Evolutionary conservation across 345 rosid species (phyloP).

Genomic region (Citrus cavaleriei): DNA sequence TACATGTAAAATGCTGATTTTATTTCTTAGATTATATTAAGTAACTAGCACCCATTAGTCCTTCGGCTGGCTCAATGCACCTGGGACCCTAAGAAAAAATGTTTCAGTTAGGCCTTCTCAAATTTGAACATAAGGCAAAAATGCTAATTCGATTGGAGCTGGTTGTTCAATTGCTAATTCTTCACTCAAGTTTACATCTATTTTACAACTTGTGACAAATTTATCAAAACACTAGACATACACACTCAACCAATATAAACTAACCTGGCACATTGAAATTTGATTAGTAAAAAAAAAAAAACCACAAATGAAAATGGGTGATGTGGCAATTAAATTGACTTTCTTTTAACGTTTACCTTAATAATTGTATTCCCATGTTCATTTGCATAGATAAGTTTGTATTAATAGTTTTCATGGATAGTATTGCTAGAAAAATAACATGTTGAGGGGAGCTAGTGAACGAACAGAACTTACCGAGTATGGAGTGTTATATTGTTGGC

Average conservation of each 20-base stretch:
- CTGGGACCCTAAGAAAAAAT: background rate
- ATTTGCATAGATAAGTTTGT: background rate
- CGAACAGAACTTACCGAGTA: slow-evolving; percentile 58
- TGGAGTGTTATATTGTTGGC: slow-evolving; percentile 95
- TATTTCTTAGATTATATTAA: background rate
- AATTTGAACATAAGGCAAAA: background rate
- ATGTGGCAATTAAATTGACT: background rate
- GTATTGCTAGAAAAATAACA: background rate
- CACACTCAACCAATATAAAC: background rate
- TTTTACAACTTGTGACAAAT: too few relatives aligned
- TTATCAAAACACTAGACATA: background rate
- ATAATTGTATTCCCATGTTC: background rate
- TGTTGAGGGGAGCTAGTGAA: background rate
- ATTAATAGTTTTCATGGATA: background rate
- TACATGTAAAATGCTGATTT: background rate
- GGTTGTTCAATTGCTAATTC: background rate
- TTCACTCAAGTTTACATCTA: background rate
- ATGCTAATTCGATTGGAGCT: background rate
- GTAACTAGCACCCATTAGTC: background rate
- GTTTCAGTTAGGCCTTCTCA: background rate
- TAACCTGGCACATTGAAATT: background rate
- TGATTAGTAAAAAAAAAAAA: too few relatives aligned
- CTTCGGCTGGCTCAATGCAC: background rate
- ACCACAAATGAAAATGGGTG: background rate
- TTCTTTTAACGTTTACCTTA: background rate